Percentiles rank a stretch among this genome's conserved stretches.
phyloP scores from a whole-genome alignment of 1,284 basidiomycete genomes.

The Cryptococcus deneoformans region DNA sequence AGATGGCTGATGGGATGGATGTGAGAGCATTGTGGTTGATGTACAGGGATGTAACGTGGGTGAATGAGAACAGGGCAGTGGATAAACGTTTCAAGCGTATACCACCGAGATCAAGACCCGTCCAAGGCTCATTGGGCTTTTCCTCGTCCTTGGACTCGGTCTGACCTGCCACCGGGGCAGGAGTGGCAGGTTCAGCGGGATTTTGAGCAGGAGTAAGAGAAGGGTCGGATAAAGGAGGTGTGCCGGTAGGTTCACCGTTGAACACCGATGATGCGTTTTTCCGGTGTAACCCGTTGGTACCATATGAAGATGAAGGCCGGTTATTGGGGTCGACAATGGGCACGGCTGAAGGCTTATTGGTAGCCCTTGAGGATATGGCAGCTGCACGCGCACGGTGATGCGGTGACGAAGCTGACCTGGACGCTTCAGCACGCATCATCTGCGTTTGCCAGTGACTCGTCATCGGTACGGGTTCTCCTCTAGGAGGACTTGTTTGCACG shows the following conservation, averaged over 20 bases:
- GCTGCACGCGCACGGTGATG: conserved; percentile 59
- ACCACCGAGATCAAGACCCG: conserved; percentile 93
- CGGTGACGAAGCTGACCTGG: conserved; percentile 54
- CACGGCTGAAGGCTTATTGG: conserved; percentile 51
- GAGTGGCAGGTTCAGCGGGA: conserved; percentile 33
- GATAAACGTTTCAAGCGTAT: conserved; percentile 90
- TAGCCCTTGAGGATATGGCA: conserved; percentile 55
- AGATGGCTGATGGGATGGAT: conserved; percentile 76
- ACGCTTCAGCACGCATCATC: conserved; percentile 47
- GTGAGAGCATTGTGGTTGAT: conserved; percentile 94
- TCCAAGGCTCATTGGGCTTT: conserved; percentile 61
- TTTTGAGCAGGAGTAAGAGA: conserved; percentile 18
- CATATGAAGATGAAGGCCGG: conserved; percentile 26
- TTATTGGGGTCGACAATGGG: conserved; percentile 52
- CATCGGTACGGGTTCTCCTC: conserved; percentile 38
- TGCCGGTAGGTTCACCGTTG: conserved; percentile 19
- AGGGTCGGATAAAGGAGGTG: conserved; percentile 22
- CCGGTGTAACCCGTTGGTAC: conserved; percentile 45
- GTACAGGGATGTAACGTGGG: conserved; percentile 88
- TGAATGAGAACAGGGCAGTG: conserved; percentile 81
- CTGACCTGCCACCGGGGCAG: conserved; percentile 29
- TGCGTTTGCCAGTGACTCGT: conserved; percentile 51
- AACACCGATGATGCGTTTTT: conserved; percentile 35
- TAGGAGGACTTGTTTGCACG: conserved; percentile 35
- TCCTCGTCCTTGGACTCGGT: conserved; percentile 34